These are phyloP conservation scores for Pichiaceae sp. DNA, from an alignment of 1,139 yeast species.

Conservation along the genomic window DNA sequence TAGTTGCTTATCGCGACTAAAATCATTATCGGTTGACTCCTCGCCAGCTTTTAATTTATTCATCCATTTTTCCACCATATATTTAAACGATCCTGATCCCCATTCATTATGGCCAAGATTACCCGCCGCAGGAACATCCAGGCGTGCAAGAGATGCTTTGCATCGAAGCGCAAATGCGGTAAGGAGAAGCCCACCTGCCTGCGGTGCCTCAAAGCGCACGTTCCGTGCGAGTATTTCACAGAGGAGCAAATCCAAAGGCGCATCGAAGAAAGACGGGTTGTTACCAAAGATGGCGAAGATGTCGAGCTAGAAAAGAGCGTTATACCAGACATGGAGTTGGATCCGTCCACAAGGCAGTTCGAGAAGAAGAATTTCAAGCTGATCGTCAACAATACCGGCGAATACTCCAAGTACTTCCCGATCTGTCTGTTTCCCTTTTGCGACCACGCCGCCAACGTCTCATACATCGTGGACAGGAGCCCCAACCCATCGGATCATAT, in stretches of 20 bases:
- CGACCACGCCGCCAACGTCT: slow-evolving; percentile 14
- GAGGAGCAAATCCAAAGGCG: slow-evolving; percentile 2
- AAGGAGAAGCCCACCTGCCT: slow-evolving; percentile 10
- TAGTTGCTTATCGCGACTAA: too few relatives aligned
- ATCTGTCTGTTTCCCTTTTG: slow-evolving; percentile 13
- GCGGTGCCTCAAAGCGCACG: slow-evolving; percentile 8
- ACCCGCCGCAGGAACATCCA: not conserved
- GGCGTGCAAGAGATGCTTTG: slow-evolving; percentile 1
- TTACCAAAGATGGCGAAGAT: not conserved
- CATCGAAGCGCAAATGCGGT: slow-evolving; percentile 11
- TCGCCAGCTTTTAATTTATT: not conserved
- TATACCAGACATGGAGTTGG: not conserved
- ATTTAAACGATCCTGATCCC: not conserved
- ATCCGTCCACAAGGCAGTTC: not conserved
- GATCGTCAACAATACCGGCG: slow-evolving; percentile 15
- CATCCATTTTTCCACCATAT: too few relatives aligned
- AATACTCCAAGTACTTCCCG: slow-evolving; percentile 16
- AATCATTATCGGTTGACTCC: not conserved
- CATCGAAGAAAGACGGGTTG: not conserved
- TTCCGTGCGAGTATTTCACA: slow-evolving; percentile 13
- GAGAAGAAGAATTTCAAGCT: slow-evolving; percentile 11
- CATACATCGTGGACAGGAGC: slow-evolving; percentile 6
- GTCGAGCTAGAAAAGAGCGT: not conserved
- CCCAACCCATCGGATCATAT: not conserved
- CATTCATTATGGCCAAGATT: not conserved